Percentiles rank a stretch among this genome's conserved stretches.
Conservation (phyloP, 148 eudicot species). For the Camellia granthamiana region DNA sequence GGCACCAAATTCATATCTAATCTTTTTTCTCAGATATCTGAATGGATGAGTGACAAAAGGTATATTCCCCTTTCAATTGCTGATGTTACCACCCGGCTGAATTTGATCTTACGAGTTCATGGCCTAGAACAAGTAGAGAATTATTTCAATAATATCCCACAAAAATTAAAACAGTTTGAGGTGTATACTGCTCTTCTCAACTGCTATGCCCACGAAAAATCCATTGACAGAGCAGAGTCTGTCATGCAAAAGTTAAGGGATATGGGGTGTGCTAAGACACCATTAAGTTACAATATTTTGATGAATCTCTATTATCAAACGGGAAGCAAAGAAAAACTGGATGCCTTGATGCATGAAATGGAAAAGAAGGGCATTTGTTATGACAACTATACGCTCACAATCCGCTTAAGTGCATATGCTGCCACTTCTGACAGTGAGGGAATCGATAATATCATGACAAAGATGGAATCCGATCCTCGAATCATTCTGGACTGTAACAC, state of each 20-base stretch:
- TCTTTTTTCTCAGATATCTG: constrained; percentile 28
- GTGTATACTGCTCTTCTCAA: constrained; percentile 35
- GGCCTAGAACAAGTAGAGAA: constrained; percentile 32
- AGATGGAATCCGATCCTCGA: constrained; percentile 27
- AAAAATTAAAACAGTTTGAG: background rate
- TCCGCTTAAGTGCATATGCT: constrained; percentile 28
- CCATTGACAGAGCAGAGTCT: constrained; percentile 39
- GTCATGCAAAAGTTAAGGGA: constrained; percentile 32
- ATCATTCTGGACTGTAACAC: background rate
- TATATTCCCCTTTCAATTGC: constrained; percentile 10
- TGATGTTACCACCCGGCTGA: constrained; percentile 22
- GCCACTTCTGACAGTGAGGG: constrained; percentile 28
- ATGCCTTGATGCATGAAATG: constrained; percentile 34
- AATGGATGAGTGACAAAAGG: background rate
- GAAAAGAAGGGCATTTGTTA: constrained; percentile 18
- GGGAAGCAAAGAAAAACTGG: constrained; percentile 27
- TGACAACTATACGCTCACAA: constrained; percentile 23
- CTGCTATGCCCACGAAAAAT: constrained; percentile 30
- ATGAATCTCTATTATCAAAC: constrained; percentile 30
- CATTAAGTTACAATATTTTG: constrained; percentile 31
- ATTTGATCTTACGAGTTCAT: constrained; percentile 21
- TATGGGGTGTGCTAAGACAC: constrained; percentile 21
- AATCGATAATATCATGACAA: constrained; percentile 20
- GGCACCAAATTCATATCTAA: background rate
- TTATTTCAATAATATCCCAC: too few relatives aligned